These are phyloP conservation scores for Aspergillus sclerotioniger DNA, from an alignment of 495 filamentous ascomycete species.

Conservation along the genomic window DNA sequence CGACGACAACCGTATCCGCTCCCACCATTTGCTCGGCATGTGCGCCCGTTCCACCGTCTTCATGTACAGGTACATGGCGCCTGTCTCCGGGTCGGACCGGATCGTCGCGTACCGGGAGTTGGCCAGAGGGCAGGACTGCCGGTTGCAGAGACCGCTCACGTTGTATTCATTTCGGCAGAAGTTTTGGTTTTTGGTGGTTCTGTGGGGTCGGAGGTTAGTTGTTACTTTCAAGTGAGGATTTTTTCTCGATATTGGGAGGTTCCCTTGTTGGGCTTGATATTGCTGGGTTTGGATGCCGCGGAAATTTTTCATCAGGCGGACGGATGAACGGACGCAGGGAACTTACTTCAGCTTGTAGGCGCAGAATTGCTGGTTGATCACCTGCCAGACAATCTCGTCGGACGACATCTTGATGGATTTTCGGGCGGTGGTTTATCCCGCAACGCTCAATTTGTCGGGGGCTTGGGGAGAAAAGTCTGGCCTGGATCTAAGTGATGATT, in stretches of 20 bases:
- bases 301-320: too few relatives aligned
- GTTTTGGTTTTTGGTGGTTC: slow-evolving; percentile 86
- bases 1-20: slow-evolving; percentile 82
- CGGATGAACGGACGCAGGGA: too few relatives aligned
- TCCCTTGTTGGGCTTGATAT: background rate
- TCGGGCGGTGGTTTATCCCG: too few relatives aligned
- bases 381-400: slow-evolving; percentile 97
- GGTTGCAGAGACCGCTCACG: slow-evolving; percentile 91
- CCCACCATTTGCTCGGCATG: slow-evolving; percentile 91
- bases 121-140: slow-evolving; percentile 91
- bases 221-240: too few relatives aligned
- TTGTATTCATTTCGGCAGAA: slow-evolving; percentile 98
- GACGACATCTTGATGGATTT: slow-evolving; percentile 59
- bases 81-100: slow-evolving; percentile 75
- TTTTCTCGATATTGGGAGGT: too few relatives aligned
- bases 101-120: slow-evolving; percentile 96
- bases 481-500: slow-evolving; percentile 21
- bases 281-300: background rate
- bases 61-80: slow-evolving; percentile 92
- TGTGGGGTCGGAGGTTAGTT: too few relatives aligned
- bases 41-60: slow-evolving; percentile 92
- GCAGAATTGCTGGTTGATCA: slow-evolving; percentile 95
- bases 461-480: slow-evolving; percentile 4
- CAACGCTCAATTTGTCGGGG: too few relatives aligned
- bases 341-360: slow-evolving; percentile 91